Evolutionary conservation across 768 basidiomycete species (phyloP), one percentile per base, ranked within the genome.

Genomic region (Obba rivulosa): DNA sequence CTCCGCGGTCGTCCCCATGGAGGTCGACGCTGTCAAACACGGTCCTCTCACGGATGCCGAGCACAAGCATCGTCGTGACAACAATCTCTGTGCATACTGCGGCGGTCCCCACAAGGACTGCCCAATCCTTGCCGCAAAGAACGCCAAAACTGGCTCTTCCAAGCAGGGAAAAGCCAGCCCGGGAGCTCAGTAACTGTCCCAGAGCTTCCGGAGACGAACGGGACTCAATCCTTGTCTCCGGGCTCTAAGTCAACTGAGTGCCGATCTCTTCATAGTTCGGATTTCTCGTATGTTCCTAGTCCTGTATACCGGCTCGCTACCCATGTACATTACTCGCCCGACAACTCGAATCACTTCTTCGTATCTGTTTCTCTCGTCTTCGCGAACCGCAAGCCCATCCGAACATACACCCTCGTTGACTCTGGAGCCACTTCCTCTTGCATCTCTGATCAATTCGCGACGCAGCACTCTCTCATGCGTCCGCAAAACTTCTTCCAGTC

Each of bases 391-490:
- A 57, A 57, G 50, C 51, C 62, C 16, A 57, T 70, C 42, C 39
- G 55, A 13, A 71, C 66, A 3, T 67, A 58, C 50, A 66, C 69
- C 34, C 56, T 73, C n/a, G 41, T 73, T 46, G 67, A 73, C 50
- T 66, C 49, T 47, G 66, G 70, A 28, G 66, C 66, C 14, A 63
- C 68, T 2, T 38, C 51, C 10, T 71, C 69, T 3, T 66, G 63
- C 49, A 69, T 71, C 38, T 72, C 69, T 2, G 62, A 67, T 7
- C 34, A 37, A 34, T 71, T 69, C 46, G 57, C 64, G 8, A 43
- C 56, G 34, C 50, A 62, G 9, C 65, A 71, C 43, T 61, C 61
- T 13, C 52, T 71, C 31, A 57, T 67, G n/a, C 61, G 60, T 17
- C 49, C 56, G 45, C 35, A 4, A 67, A 67, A 56, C 48, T 60